Base-by-base conservation (phyloP, 164 flowering plant species). In the Chimonanthus salicifolius region DNA sequence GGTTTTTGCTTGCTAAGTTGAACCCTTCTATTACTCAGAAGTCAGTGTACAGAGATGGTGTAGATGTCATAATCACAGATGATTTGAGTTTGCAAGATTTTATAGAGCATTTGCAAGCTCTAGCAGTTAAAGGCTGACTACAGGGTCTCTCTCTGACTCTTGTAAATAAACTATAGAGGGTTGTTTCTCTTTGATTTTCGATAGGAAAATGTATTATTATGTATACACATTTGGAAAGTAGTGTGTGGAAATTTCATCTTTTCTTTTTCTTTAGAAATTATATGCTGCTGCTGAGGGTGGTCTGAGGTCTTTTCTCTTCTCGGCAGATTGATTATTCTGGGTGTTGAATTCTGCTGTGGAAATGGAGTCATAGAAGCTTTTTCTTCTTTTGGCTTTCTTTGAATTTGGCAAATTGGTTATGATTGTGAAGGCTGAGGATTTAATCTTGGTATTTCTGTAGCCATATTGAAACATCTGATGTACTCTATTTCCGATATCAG, bases 1-100 rank as follows among this genome's bases (percentile, higher is more conserved):
- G 99, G 77, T 91, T 93, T 83, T 86, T 93, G 72, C 92, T 95
- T 49, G 99, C 99, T 47, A 95, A 90, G 79, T 67, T 95, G 81
- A 95, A 93, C 71, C 99, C 99, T 2, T 95, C 97, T 68, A 84
- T 87, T 68, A 91, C 97, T 33, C 97, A 92, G 74, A 84, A 87
- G 11, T 85, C 94, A 2, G 76, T 73, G 0, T 76, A 84, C 78
- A 72, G 80, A 4, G 84, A 80, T 6, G 89, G 90, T 0, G 80
- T 87, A 2, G 99, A 95, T 48, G 49, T 91, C 48, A 84, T 92
- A 78, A 84, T 92, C 48, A 91, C 98, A 16, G 99, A 95, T 82
- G 99, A 95, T 80, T 80, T 93, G 73, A 90, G 99, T 76, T 81
- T 93, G 82, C 89, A 95, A 82, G 90, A 72, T 71, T 95, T 93